Percentiles rank a stretch among this genome's conserved stretches.
Evolutionary conservation across 2,329 filamentous ascomycete species (phyloP).

Genomic region (Alternaria sp.): DNA sequence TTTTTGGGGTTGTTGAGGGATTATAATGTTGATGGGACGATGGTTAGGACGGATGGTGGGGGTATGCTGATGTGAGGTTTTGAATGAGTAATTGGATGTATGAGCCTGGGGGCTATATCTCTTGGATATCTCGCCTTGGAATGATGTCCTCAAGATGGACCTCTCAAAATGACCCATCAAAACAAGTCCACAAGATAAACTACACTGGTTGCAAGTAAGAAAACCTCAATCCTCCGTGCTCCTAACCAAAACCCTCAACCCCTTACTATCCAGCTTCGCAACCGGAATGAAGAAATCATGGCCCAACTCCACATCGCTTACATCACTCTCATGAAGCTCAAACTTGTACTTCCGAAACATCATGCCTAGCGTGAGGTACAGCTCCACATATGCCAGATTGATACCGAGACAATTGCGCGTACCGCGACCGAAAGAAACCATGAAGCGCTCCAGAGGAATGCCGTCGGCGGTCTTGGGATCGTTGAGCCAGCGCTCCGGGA

Average conservation of each 20-base stretch:
- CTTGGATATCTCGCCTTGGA: neutral
- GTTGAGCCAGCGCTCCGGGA: conserved; percentile 52
- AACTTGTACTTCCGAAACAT: conserved; percentile 43
- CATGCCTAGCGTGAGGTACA: conserved; percentile 43
- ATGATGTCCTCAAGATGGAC: neutral
- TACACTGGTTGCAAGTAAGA: neutral
- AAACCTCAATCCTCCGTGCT: conserved; percentile 22
- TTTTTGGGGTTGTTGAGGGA: conserved; percentile 59
- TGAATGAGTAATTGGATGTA: neutral
- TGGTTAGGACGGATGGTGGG: conserved; percentile 54
- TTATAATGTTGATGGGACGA: conserved; percentile 53
- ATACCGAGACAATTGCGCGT: conserved; percentile 52
- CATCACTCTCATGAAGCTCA: conserved; percentile 37
- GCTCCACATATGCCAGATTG: conserved; percentile 45
- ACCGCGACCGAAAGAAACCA: conserved; percentile 52
- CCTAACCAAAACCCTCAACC: conserved; percentile 42
- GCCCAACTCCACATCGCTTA: conserved; percentile 40
- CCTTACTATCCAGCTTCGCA: conserved; percentile 40
- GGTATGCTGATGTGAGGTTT: conserved; percentile 16
- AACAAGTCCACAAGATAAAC: neutral
- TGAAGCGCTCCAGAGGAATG: conserved; percentile 47
- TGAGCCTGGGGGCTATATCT: neutral
- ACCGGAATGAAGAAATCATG: conserved; percentile 51
- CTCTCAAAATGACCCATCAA: neutral
- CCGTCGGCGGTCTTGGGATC: conserved; percentile 35